Percentiles rank a stretch among this genome's conserved stretches.
Conservation (phyloP, 2,329 filamentous ascomycete species). For the Xenosphaeropsis pyriputrescens region DNA sequence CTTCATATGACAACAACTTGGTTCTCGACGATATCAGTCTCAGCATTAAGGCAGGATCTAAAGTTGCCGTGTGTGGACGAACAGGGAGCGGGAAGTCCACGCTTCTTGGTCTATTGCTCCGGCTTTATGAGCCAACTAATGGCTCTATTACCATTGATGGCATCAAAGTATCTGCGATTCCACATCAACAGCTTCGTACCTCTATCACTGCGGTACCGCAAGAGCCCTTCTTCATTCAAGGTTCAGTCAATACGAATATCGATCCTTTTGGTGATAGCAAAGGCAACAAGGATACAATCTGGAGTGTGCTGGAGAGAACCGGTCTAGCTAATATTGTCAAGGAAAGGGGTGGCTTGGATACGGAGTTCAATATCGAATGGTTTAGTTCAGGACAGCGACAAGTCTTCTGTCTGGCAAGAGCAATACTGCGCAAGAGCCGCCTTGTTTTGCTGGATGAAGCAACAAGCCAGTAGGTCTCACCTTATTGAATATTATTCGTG, state of each 20-base stretch:
- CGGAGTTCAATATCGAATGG: conserved; percentile 13
- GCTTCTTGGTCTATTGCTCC: conserved; percentile 29
- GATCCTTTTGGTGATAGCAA: conserved; percentile 6
- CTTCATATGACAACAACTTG: conserved; percentile 3
- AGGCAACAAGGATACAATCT: conserved; percentile 23
- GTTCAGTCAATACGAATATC: background rate
- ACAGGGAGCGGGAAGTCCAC: conserved; percentile 25
- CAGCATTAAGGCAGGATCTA: conserved; percentile 16
- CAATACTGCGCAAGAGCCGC: conserved; percentile 22
- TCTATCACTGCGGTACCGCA: conserved; percentile 25
- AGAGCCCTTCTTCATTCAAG: conserved; percentile 21
- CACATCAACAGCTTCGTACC: conserved; percentile 22
- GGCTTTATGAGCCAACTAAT: conserved; percentile 27
- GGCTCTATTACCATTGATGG: conserved; percentile 26
- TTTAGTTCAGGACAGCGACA: conserved; percentile 30
- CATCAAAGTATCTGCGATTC: conserved; percentile 22
- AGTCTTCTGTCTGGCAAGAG: conserved; percentile 29
- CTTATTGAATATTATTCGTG: no score
- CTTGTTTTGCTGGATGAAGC: conserved; percentile 26
- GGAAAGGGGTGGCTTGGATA: conserved; percentile 22
- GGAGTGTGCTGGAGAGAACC: conserved; percentile 26
- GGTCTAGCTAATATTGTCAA: conserved; percentile 26
- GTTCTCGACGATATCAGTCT: conserved; percentile 24
- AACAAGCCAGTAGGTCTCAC: conserved; percentile 16
- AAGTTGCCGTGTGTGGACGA: conserved; percentile 19